phyloP scores from a whole-genome alignment of 805 yeast genomes.

The Candida vaughaniae region DNA sequence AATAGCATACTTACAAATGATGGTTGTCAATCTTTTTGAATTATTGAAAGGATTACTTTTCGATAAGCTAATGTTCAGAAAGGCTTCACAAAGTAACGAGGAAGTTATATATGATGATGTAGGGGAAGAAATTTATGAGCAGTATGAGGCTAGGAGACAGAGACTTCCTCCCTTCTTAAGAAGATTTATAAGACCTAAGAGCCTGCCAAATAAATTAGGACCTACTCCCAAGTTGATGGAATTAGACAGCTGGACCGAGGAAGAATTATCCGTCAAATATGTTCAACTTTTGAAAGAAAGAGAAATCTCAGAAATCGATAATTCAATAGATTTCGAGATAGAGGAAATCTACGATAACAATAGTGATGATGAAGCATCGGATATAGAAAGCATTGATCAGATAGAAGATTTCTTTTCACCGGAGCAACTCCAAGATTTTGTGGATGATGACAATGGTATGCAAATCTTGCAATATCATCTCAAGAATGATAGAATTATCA shows the following conservation, averaged over 20 bases:
- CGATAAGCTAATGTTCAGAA: conserved; percentile 11
- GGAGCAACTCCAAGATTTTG: conserved; percentile 24
- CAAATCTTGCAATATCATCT: conserved; percentile 29
- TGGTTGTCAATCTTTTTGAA: conserved; percentile 20
- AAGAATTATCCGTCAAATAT: conserved; percentile 21
- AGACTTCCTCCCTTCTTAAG: conserved; percentile 29
- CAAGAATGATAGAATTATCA: conserved; percentile 23
- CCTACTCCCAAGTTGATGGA: conserved; percentile 2
- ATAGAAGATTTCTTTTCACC: conserved; percentile 23
- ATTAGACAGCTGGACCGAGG: conserved; percentile 18
- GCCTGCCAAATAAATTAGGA: conserved; percentile 8
- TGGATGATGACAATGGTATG: conserved; percentile 13
- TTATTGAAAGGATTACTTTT: conserved; percentile 19
- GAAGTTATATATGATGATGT: conserved; percentile 4
- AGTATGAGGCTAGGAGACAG: conserved; percentile 17
- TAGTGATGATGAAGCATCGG: conserved; percentile 15
- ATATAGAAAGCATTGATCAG: conserved; percentile 11
- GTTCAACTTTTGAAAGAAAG: conserved; percentile 23
- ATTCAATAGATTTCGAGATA: conserved; percentile 28
- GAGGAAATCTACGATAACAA: conserved; percentile 15
- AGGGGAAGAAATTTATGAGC: conserved; percentile 16
- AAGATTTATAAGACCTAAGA: conserved; percentile 23
- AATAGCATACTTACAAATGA: conserved; percentile 17
- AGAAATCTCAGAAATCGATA: conserved; percentile 38
- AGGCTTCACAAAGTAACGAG: conserved; percentile 4